Percentiles rank a stretch among this genome's conserved stretches.
Evolutionary conservation across 495 filamentous ascomycete species (phyloP).

Genomic region (Annulohypoxylon moriforme): DNA sequence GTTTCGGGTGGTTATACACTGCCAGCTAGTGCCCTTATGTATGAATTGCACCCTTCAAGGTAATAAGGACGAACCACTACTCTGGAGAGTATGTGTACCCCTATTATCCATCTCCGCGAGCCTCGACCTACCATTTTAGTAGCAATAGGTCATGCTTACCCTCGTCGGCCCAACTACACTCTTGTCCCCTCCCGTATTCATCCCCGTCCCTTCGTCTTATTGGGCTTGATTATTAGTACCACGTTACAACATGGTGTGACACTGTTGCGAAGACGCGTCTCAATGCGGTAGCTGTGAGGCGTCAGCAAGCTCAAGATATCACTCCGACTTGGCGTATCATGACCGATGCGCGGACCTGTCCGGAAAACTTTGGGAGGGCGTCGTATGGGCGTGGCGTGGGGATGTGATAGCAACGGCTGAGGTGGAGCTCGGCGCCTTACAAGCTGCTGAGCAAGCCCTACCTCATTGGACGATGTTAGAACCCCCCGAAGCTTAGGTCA

Average conservation of each 20-base stretch:
- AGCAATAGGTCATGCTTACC: slow-evolving; percentile 13
- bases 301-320: slow-evolving; percentile 33
- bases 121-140: slow-evolving; percentile 23
- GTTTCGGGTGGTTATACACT: slow-evolving; percentile 1
- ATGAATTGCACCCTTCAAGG: too few relatives aligned
- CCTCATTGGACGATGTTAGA: slow-evolving; percentile 35
- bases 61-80: not conserved
- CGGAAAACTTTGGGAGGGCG: slow-evolving; percentile 25
- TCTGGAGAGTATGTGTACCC: slow-evolving; percentile 3
- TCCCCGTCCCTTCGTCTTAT: slow-evolving; percentile 32
- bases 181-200: slow-evolving; percentile 24
- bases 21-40: too few relatives aligned
- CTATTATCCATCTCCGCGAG: slow-evolving; percentile 18
- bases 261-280: slow-evolving; percentile 36
- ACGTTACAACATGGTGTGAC: slow-evolving; percentile 47
- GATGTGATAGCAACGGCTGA: slow-evolving; percentile 38
- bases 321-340: slow-evolving; percentile 36
- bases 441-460: slow-evolving; percentile 45
- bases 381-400: slow-evolving; percentile 29
- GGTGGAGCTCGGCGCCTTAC: slow-evolving; percentile 45
- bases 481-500: slow-evolving; percentile 33
- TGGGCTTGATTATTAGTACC: slow-evolving; percentile 31
- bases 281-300: slow-evolving; percentile 41
- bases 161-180: slow-evolving; percentile 26
- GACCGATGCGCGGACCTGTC: slow-evolving; percentile 37